phyloP scores from a whole-genome alignment of 2,329 filamentous ascomycete species.

The Mycosphaerella arachidis region DNA sequence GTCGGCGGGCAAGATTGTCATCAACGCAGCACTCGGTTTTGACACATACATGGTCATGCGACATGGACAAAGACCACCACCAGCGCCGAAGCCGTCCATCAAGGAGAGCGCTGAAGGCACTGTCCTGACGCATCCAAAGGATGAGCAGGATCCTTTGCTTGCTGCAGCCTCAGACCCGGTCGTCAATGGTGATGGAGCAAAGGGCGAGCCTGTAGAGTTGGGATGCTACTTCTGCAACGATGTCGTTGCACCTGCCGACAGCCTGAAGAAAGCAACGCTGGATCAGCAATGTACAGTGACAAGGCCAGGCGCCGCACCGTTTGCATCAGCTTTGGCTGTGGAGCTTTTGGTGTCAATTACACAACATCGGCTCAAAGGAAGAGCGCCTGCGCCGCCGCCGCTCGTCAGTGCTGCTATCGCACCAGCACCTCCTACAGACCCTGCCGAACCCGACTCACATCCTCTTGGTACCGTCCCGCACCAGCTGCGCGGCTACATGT shows the following conservation, averaged over 20 bases:
- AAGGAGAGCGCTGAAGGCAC: conserved; percentile 21
- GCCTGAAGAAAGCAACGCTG: conserved; percentile 89
- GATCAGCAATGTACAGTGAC: conserved; percentile 99
- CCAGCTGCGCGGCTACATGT: conserved; percentile 72
- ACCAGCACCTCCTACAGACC: conserved; percentile 32
- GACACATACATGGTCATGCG: conserved; percentile 97
- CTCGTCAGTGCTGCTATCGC: conserved; percentile 24
- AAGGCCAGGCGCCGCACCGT: conserved; percentile 82
- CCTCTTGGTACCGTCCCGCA: conserved; percentile 72
- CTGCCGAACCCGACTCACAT: conserved; percentile 28
- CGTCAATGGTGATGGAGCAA: conserved; percentile 3
- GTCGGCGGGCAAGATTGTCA: conserved; percentile 84
- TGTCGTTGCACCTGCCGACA: conserved; percentile 88
- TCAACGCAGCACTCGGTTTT: conserved; percentile 94
- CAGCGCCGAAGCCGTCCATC: conserved; percentile 4
- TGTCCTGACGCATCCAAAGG: conserved; percentile 19
- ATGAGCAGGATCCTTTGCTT: conserved; percentile 18
- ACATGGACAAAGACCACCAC: conserved; percentile 62
- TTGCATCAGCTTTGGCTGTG: conserved; percentile 85
- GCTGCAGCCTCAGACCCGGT: conserved; percentile 22
- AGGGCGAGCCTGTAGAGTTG: conserved; percentile 52
- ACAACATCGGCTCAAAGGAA: conserved; percentile 56
- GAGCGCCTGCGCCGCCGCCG: conserved; percentile 35
- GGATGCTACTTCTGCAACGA: conserved; percentile 99
- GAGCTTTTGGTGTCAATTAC: conserved; percentile 83